Conservation (phyloP, 2,329 filamentous ascomycete genomes). For the Didymella keratinophila region DNA sequence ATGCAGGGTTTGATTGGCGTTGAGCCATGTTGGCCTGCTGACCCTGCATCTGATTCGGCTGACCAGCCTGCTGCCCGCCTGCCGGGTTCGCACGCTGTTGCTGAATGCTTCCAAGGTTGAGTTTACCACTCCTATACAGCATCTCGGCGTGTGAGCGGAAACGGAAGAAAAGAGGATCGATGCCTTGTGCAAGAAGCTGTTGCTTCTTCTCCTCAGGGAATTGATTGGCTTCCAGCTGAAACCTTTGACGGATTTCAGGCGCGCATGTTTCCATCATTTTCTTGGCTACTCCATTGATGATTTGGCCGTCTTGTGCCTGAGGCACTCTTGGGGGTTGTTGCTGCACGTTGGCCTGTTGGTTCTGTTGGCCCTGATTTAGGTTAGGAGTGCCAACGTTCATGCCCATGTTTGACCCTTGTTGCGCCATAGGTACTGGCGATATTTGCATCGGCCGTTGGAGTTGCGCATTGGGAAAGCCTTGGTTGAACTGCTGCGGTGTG, state of each 20-base stretch:
- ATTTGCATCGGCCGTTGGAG: slow-evolving; percentile 61
- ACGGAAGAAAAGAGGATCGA: slow-evolving; percentile 60
- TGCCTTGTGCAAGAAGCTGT: slow-evolving; percentile 53
- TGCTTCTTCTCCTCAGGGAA: slow-evolving; percentile 58
- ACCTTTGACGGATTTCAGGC: slow-evolving; percentile 58
- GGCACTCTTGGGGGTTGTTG: slow-evolving; percentile 34
- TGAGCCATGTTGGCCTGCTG: slow-evolving; percentile 41
- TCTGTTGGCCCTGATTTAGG: slow-evolving; percentile 40
- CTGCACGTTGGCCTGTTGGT: slow-evolving; percentile 45
- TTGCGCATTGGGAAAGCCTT: slow-evolving; percentile 57
- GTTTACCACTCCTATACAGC: slow-evolving; percentile 35
- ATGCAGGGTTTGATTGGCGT: slow-evolving; percentile 42
- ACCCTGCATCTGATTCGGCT: slow-evolving; percentile 39
- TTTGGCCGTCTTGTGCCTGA: slow-evolving; percentile 33
- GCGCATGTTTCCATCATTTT: slow-evolving; percentile 58
- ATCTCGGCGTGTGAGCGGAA: slow-evolving; percentile 59
- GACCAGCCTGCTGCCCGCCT: slow-evolving; percentile 39
- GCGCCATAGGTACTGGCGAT: slow-evolving; percentile 56
- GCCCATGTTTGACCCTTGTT: slow-evolving; percentile 44
- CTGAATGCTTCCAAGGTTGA: slow-evolving; percentile 14
- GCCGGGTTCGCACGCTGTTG: slow-evolving; percentile 26
- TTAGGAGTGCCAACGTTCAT: slow-evolving; percentile 38
- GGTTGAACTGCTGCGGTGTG: slow-evolving; percentile 54
- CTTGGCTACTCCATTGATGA: slow-evolving; percentile 56
- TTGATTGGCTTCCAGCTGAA: slow-evolving; percentile 52